Evolutionary conservation across 345 rosid species (phyloP), one percentile per base, ranked within the genome.

Genomic region (Streptanthus diversifolius): DNA sequence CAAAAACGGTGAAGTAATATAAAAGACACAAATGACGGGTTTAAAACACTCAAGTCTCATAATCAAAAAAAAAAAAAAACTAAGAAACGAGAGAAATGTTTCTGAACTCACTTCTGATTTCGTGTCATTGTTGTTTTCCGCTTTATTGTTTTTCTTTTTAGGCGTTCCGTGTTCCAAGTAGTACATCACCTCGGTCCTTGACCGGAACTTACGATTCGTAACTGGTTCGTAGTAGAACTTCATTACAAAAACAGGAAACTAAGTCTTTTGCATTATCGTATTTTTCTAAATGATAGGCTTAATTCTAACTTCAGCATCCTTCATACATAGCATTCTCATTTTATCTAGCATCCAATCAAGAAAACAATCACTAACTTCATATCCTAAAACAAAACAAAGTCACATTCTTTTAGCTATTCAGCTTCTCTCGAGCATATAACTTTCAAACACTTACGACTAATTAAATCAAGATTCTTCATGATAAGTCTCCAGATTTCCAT

Each of bases 221-320:
- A 32, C 49, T 5, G 84, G 84, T 57, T 75, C 82, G 22, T 63
- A 61, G 76, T 78, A 81, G 44, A 75, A 81, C 83, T 81, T 33
- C 68, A 73, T 61, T 36, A 41, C 54, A 48, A 18, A 39, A 74
- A 43, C 2, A 8, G 21, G 29, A 43, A 63, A n/a, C n/a, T n/a
- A n/a, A n/a, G n/a, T n/a, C n/a, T n/a, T n/a, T n/a, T n/a, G n/a
- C n/a, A n/a, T n/a, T n/a, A n/a, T n/a, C n/a, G n/a, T n/a, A n/a
- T n/a, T n/a, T n/a, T n/a, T n/a, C n/a, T n/a, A n/a, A n/a, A 18
- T 30, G 5, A 18, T 30, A 3, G 14, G 1, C 27, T 56, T 32
- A 27, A n/a, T 35, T 48, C 51, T 3, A 71, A 6, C 13, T 37
- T 22, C 61, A 52, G 18, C 24, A 62, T 53, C 39, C 2, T 58